Evolutionary conservation across 208 protist species (phyloP), one percentile per base, ranked within the genome.

Genomic region (Crithidia mellificae): DNA sequence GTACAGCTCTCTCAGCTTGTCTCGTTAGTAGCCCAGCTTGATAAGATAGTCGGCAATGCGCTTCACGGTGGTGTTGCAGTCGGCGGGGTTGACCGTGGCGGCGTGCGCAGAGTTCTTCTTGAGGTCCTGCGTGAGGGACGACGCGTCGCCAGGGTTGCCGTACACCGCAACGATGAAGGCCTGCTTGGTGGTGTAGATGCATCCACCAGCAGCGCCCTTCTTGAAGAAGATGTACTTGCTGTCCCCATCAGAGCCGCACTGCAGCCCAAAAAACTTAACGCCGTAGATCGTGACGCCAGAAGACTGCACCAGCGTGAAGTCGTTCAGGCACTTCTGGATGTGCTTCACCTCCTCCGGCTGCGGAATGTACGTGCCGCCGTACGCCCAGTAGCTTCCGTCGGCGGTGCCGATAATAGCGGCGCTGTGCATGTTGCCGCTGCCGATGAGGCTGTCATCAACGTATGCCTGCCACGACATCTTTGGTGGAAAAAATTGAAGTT

Each of bases 341-440:
- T 90, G 85, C 39, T 84, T 74, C 57, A 95, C 86, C 77, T 95
- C 87, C 15, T 90, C 87, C 14, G 90, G 85, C 64, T 95, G 90
- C 30, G 90, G 90, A 49, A 95, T 78, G 72, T 92, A 91, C 43
- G 46, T 91, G 54, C 90, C 90, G 34, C 90, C 90, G 54, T 93
- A 92, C 0, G 87, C 90, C 88, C 90, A 95, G 79, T 95, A 95
- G 75, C 85, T 91, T 32, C 90, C 87, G 68, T 95, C 90, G 34
- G 71, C 74, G 41, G 89, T 70, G 22, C 90, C 83, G 32, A 93
- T 69, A 78, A 95, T 92, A 15, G 84, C 79, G 20, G 87, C 88
- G 43, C 90, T 95, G 86, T 95, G 90, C 90, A 95, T 95, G 74
- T 84, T 66, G 15, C 87, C 85, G 63, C 86, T 93, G 47, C 83